Conservation (phyloP, 352 stramenopile genomes). For the Phytophthora kernoviae region DNA sequence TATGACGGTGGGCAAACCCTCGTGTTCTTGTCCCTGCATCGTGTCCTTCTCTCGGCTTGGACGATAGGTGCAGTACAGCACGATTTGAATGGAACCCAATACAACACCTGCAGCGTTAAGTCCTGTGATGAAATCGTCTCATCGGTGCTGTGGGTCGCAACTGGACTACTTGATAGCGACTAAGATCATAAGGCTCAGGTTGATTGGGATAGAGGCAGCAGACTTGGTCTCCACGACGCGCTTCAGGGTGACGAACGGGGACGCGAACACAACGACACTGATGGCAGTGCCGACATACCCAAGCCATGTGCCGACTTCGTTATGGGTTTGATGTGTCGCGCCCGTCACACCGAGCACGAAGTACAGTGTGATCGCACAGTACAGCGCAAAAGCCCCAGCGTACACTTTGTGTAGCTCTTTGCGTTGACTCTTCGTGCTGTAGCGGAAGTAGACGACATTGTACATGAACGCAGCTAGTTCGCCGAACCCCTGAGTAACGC, state of each 20-base stretch:
- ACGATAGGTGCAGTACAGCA: constrained; percentile 53
- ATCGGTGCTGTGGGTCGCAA: no score
- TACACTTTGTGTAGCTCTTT: constrained; percentile 13
- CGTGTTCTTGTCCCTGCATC: not conserved
- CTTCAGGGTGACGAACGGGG: constrained; percentile 46
- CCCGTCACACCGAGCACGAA: constrained; percentile 1
- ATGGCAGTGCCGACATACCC: constrained; percentile 15
- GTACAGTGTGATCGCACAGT: constrained; percentile 14
- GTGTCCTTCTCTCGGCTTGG: constrained; percentile 3
- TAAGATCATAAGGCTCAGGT: constrained; percentile 52
- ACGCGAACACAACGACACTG: constrained; percentile 53
- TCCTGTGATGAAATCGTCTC: constrained; percentile 48
- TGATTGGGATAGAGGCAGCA: constrained; percentile 48
- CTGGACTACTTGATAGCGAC: constrained; percentile 55
- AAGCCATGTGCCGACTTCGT: constrained; percentile 4
- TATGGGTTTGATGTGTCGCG: constrained; percentile 7
- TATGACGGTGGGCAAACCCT: constrained; percentile 2
- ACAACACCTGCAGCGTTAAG: constrained; percentile 42
- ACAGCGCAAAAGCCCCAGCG: constrained; percentile 1
- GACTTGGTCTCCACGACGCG: constrained; percentile 49
- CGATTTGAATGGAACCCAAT: constrained; percentile 43
- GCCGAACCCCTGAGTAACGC: constrained; percentile 11
- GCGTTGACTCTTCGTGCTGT: not conserved
- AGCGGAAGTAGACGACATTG: constrained; percentile 18
- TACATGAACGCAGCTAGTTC: constrained; percentile 10